phyloP scores from a whole-genome alignment of 164 flowering plant genomes.

The Buxus sempervirens region DNA sequence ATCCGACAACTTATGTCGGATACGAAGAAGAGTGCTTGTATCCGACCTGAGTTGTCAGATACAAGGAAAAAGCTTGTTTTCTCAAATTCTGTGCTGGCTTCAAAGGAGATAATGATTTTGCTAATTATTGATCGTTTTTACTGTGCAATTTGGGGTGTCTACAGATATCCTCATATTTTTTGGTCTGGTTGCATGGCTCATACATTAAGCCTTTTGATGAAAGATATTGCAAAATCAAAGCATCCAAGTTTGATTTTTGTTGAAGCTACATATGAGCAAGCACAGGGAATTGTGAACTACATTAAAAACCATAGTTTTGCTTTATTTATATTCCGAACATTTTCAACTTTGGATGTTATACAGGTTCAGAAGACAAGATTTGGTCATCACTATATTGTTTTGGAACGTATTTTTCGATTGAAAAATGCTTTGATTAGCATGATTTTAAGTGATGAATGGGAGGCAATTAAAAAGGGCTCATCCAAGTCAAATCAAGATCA shows the following conservation, averaged over 20 bases:
- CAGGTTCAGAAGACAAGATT: slow-evolving; percentile 21
- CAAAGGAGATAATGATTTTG: too few relatives aligned
- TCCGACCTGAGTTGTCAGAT: too few relatives aligned
- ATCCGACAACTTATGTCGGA: too few relatives aligned
- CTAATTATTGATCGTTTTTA: too few relatives aligned
- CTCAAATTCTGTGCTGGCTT: too few relatives aligned
- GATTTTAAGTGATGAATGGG: slow-evolving; percentile 11
- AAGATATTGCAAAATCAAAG: slow-evolving; percentile 20
- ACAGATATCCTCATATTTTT: slow-evolving; percentile 31
- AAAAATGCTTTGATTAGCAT: slow-evolving; percentile 18
- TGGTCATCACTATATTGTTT: slow-evolving; percentile 17
- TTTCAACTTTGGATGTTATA: slow-evolving; percentile 9
- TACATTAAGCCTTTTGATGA: slow-evolving; percentile 25
- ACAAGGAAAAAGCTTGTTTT: too few relatives aligned
- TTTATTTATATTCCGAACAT: slow-evolving; percentile 12
- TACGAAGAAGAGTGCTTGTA: too few relatives aligned
- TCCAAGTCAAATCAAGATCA: slow-evolving; percentile 6
- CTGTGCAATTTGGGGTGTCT: too few relatives aligned
- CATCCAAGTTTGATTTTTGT: slow-evolving; percentile 14
- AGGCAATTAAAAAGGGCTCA: not conserved
- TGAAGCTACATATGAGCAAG: slow-evolving; percentile 15
- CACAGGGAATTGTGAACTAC: slow-evolving; percentile 17
- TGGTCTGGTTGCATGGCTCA: slow-evolving; percentile 33
- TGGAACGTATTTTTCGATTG: slow-evolving; percentile 9
- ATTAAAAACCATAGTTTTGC: slow-evolving; percentile 14